Conservation (phyloP, 2,329 filamentous ascomycete genomes). For the Neobulgaria alba region DNA sequence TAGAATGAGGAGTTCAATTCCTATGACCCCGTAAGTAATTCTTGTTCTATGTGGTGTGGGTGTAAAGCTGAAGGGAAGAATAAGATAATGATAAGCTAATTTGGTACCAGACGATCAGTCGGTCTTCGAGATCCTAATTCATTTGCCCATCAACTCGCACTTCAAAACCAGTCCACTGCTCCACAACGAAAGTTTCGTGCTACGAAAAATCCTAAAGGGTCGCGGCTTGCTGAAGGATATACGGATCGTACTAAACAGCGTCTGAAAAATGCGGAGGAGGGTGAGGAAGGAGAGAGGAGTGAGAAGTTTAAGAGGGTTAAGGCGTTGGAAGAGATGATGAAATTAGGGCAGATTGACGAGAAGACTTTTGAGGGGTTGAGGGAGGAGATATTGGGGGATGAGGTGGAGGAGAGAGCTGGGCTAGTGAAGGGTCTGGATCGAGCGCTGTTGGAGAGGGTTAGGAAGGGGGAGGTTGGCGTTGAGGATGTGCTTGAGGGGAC, state of each 20-base stretch:
- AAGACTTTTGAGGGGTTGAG: constrained; percentile 68
- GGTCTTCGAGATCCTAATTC: too few relatives aligned
- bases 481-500: constrained; percentile 28
- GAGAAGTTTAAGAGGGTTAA: constrained; percentile 60
- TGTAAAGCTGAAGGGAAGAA: too few relatives aligned
- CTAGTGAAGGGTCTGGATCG: constrained; percentile 89
- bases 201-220: constrained; percentile 69
- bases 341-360: constrained; percentile 75
- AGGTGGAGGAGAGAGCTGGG: constrained; percentile 61
- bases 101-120: constrained; percentile 10
- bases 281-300: constrained; percentile 35
- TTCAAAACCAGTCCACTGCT: constrained; percentile 40
- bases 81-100: background rate
- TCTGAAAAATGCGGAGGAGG: constrained; percentile 43
- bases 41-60: too few relatives aligned
- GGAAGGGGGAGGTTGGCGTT: constrained; percentile 57
- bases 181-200: constrained; percentile 69
- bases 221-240: constrained; percentile 72
- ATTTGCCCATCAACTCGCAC: constrained; percentile 81
- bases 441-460: constrained; percentile 62
- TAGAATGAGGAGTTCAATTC: constrained; percentile 69
- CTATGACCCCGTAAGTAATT: constrained; percentile 77
- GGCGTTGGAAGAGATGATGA: constrained; percentile 72
- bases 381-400: constrained; percentile 73
- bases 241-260: constrained; percentile 68